These are phyloP conservation scores for Hymenotorrendiella dingleyae DNA, from an alignment of 2,329 filamentous ascomycete species.

Conservation along the genomic window DNA sequence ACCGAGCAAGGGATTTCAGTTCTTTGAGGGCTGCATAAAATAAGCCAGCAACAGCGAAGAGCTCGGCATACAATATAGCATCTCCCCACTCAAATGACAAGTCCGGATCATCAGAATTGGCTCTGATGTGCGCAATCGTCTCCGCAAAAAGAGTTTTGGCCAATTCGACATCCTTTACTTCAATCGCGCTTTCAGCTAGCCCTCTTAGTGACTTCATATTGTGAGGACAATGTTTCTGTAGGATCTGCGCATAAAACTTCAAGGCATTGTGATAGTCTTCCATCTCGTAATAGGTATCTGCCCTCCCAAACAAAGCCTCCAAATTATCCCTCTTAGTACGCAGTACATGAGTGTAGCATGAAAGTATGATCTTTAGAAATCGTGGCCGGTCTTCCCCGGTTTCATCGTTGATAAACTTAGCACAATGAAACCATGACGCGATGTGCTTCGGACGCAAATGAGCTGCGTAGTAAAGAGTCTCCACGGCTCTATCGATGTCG, in stretches of 20 bases:
- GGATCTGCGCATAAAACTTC: constrained; percentile 49
- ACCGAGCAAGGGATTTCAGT: constrained; percentile 69
- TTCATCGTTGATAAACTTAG: constrained; percentile 48
- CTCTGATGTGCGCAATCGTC: constrained; percentile 27
- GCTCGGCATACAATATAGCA: constrained; percentile 76
- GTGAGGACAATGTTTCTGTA: constrained; percentile 39
- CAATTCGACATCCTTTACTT: constrained; percentile 26
- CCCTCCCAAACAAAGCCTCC: constrained; percentile 54
- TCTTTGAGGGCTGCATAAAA: constrained; percentile 62
- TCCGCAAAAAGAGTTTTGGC: constrained; percentile 31
- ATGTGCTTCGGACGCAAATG: constrained; percentile 57
- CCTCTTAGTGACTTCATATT: constrained; percentile 37
- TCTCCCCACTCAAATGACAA: constrained; percentile 60
- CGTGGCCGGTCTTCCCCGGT: constrained; percentile 40
- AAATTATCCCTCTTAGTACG: constrained; percentile 46
- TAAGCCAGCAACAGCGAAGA: constrained; percentile 60
- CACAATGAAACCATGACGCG: constrained; percentile 52
- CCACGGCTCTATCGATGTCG: constrained; percentile 50
- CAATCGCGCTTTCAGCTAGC: constrained; percentile 32
- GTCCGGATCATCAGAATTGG: constrained; percentile 7
- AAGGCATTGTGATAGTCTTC: constrained; percentile 49
- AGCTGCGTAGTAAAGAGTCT: constrained; percentile 55
- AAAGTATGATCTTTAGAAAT: constrained; percentile 48
- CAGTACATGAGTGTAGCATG: constrained; percentile 55
- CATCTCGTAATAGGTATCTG: constrained; percentile 49